These are phyloP conservation scores for Tilletiaria anomala DNA, from an alignment of 1,284 basidiomycete genomes.

Conservation along the genomic window DNA sequence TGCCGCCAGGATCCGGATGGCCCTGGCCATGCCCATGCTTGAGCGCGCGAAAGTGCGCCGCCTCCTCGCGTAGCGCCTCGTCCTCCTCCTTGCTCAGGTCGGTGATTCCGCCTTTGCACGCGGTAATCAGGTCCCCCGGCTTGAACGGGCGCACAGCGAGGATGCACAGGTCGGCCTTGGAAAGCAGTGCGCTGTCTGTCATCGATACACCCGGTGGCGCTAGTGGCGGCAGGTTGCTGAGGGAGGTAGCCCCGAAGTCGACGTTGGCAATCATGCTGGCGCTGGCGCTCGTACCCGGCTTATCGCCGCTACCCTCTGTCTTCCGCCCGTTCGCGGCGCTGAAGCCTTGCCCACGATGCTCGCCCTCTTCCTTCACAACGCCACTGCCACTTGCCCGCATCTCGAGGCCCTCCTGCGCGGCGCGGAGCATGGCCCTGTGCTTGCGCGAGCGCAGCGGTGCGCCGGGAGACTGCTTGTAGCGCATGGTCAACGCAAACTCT, in stretches of 20 bases:
- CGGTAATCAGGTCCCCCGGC: conserved; percentile 58
- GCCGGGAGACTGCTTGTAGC: conserved; percentile 15
- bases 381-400: too few species aligned
- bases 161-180: conserved; percentile 73
- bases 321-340: too few species aligned
- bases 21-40: not conserved
- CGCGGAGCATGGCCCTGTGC: not conserved
- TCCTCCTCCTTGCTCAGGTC: conserved; percentile 40
- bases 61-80: conserved; percentile 50
- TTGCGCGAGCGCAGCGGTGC: not conserved
- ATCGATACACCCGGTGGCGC: too few species aligned
- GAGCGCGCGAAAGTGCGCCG: conserved; percentile 44
- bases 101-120: conserved; percentile 49
- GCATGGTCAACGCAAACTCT: conserved; percentile 32
- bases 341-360: too few species aligned
- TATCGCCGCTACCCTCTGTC: too few species aligned
- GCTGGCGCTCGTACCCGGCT: too few species aligned
- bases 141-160: conserved; percentile 61
- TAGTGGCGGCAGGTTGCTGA: too few species aligned
- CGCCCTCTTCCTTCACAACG: too few species aligned
- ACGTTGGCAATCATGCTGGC: too few species aligned
- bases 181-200: too few species aligned
- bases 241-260: too few species aligned
- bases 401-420: conserved; percentile 2
- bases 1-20: too few species aligned